Base-by-base conservation (phyloP, 352 stramenopile species). In the Discostella stelligera region DNA sequence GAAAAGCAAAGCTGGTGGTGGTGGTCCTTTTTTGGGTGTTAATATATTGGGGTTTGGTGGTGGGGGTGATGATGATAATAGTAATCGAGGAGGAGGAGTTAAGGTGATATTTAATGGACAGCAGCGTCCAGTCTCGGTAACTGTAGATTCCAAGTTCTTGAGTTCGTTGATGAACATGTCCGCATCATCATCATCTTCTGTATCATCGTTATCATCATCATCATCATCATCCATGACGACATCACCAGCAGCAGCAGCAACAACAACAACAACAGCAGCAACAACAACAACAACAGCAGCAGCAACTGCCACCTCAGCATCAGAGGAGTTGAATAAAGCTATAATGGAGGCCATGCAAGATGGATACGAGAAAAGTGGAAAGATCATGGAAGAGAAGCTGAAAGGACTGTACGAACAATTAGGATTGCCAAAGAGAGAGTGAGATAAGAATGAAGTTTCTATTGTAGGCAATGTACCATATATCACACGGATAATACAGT, bases 31-130 rank as follows among this genome's bases (percentile, higher is more conserved):
- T 8, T 44, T 14, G 37, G 37, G 37, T 44, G 37, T 3, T 16
- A 55, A 25, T 30, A 41, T 55, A 32, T 62, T 62, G 49, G 61
- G 20, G 13, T 23, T 41, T 16, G 61, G 61, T 21, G 61, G 41
- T 44, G 37, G n/a, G n/a, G n/a, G 37, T 41, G 50, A 50, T 18
- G 53, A 50, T 16, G 59, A 67, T 5, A 21, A 10, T 14, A 44
- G 13, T 14, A 44, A 44, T 44, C 20, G 37, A 59, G 46, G 61
- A 66, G 18, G 66, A 21, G 66, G 75, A 14, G 75, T 83, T 14
- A 78, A 75, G 27, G 75, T 78, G 14, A 83, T 50, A 52, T 83
- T 78, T 53, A 61, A 83, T 59, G 75, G 75, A 10, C 71, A 64
- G 5, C 66, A 50, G 23, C 68, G 75, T 58, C 75, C 75, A 0